phyloP scores from a whole-genome alignment of 75 land plant genomes.

The Pinus taeda region DNA sequence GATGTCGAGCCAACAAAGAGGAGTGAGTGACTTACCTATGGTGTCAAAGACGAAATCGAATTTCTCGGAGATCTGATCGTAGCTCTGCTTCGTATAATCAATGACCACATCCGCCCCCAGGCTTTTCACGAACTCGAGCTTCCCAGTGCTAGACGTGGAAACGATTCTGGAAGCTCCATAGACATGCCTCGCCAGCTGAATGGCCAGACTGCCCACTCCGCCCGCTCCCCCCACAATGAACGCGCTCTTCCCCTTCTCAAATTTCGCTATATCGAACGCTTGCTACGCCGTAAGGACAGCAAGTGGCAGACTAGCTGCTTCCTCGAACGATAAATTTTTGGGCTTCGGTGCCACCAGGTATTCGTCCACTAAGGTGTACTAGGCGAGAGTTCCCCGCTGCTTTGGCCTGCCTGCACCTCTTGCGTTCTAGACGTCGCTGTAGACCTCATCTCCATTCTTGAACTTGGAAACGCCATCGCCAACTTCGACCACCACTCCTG shows the following conservation, averaged over 20 bases:
- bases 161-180: no score
- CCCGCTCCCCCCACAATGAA: no score
- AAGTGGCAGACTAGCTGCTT: conserved; percentile 36
- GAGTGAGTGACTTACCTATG: no score
- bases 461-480: conserved; percentile 29
- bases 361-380: conserved; percentile 24
- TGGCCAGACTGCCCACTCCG: no score
- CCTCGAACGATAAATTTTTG: conserved; percentile 14
- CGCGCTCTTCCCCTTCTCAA: conserved; percentile 12
- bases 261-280: conserved; percentile 15
- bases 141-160: no score
- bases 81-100: no score
- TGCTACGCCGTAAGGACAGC: conserved; percentile 26
- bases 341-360: conserved; percentile 28
- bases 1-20: no score
- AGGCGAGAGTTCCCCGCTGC: conserved; percentile 21
- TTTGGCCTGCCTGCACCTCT: not conserved
- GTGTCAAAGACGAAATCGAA: no score
- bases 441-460: conserved; percentile 35
- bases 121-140: no score
- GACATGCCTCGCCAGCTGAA: no score
- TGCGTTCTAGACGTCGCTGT: conserved; percentile 4
- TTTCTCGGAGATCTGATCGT: no score
- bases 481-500: conserved; percentile 29
- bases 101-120: no score